Base-by-base conservation (phyloP, 345 rosid genomes). In the Citropsis articulata region DNA sequence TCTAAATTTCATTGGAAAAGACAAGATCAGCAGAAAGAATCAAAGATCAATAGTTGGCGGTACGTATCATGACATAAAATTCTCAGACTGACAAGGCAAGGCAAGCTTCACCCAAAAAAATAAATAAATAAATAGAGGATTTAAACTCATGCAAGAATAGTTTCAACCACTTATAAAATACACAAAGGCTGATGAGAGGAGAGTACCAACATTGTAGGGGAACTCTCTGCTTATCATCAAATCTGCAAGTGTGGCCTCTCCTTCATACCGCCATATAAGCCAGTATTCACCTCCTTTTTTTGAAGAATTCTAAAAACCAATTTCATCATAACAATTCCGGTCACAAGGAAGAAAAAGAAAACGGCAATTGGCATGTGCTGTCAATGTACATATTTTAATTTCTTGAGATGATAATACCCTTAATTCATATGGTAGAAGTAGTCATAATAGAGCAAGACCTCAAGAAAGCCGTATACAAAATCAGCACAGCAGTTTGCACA, bases 401-500 rank as follows among this genome's bases (percentile, higher is more conserved):
- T 78, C 83, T 73, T 38, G 67, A 68, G 62, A 69, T 66, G 77
- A 77, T 73, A 57, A 78, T 64, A 77, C 80, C 80, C 77, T 81
- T 71, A 84, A 63, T 65, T 66, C 73, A 82, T 79, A 82, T 79
- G 71, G 83, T 86, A 75, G 78, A 67, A 86, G 70, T 71, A 79
- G 66, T 81, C 71, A 73, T 76, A 78, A 82, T 73, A 69, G 78
- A 84, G 80, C 31, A 86, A 78, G 76, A 94, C 98, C 95, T 96
- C 99, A 31, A 90, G 89, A 89, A 96, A 96, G 66, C 98, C 98
- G 22, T 92, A 89, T 28, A 94, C 50, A 81, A 93, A 96, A 83
- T 89, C 93, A 80, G 99, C 99, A 88, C 98, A 96, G 82, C 98
- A 90, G 81, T 80, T 92, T 31, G 93, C 94, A 86, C 98, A 92